phyloP scores from a whole-genome alignment of 1,284 basidiomycete species.

The Heterobasidion parviporum region DNA sequence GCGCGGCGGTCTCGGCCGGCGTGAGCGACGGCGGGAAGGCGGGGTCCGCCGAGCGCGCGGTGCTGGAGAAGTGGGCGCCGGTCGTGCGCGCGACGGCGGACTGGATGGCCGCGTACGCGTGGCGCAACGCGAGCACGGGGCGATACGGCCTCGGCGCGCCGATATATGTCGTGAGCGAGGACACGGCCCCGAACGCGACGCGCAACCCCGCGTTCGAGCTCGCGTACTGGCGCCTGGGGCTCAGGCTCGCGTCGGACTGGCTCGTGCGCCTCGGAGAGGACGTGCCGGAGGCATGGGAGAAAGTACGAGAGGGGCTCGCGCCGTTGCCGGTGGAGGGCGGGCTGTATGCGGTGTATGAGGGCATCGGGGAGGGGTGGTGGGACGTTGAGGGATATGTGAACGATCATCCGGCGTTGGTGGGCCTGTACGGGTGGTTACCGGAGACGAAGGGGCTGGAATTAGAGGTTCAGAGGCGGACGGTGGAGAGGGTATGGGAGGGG shows the following conservation, averaged over 20 bases:
- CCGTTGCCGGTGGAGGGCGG: slow-evolving; percentile 40
- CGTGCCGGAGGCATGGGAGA: slow-evolving; percentile 33
- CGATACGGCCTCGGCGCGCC: slow-evolving; percentile 51
- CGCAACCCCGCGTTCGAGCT: slow-evolving; percentile 50
- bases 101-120: slow-evolving; percentile 53
- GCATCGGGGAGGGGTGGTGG: slow-evolving; percentile 46
- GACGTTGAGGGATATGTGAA: slow-evolving; percentile 39
- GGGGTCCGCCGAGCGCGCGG: not conserved
- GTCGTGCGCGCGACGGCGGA: slow-evolving; percentile 46
- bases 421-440: slow-evolving; percentile 52
- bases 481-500: slow-evolving; percentile 42
- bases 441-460: slow-evolving; percentile 38
- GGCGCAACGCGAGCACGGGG: slow-evolving; percentile 36
- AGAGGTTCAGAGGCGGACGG: slow-evolving; percentile 36
- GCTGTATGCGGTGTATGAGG: slow-evolving; percentile 49
- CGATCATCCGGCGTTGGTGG: slow-evolving; percentile 51
- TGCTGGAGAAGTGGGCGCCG: slow-evolving; percentile 38
- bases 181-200: slow-evolving; percentile 46
- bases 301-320: slow-evolving; percentile 38
- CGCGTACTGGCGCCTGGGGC: slow-evolving; percentile 48
- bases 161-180: slow-evolving; percentile 49
- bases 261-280: slow-evolving; percentile 32
- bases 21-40: not conserved
- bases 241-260: slow-evolving; percentile 41
- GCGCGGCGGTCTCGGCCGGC: slow-evolving; percentile 27